These are phyloP conservation scores for Fusarium sp. DNA, from an alignment of 2,329 filamentous ascomycete genomes.

Conservation along the genomic window DNA sequence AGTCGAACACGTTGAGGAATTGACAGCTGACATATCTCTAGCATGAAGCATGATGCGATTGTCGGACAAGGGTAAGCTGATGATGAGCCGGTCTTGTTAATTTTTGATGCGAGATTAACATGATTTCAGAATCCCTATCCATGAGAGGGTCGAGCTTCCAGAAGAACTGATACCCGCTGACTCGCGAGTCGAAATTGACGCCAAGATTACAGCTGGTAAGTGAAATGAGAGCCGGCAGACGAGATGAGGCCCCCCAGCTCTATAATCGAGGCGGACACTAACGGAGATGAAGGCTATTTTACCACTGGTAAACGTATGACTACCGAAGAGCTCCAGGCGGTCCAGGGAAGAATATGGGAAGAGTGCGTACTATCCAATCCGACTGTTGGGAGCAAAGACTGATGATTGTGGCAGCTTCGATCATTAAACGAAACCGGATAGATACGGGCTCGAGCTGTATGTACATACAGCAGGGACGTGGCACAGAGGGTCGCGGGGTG, in stretches of 20 bases:
- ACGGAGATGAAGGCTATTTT: conserved; percentile 68
- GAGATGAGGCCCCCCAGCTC: conserved; percentile 5
- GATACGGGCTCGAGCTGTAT: conserved; percentile 12
- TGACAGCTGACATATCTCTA: conserved; percentile 52
- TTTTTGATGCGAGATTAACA: conserved; percentile 23
- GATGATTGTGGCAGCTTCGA: conserved; percentile 52
- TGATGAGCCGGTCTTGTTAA: not conserved
- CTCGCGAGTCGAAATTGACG: conserved; percentile 97
- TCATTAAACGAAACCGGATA: conserved; percentile 45
- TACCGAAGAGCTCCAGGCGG: conserved; percentile 83
- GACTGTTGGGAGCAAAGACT: conserved; percentile 24
- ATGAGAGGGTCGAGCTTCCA: conserved; percentile 90
- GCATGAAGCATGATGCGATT: conserved; percentile 92
- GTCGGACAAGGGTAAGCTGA: conserved; percentile 76
- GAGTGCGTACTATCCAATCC: conserved; percentile 60
- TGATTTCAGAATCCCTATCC: conserved; percentile 75
- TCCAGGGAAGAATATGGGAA: conserved; percentile 93
- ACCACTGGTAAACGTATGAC: conserved; percentile 92
- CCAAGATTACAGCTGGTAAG: conserved; percentile 94
- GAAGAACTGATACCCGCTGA: conserved; percentile 94
- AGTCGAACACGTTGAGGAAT: conserved; percentile 13
- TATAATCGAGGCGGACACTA: conserved; percentile 28
- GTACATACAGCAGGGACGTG: conserved; percentile 5
- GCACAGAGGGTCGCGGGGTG: conserved; percentile 28
- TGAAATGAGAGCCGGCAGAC: conserved; percentile 26